Conservation (phyloP, 1,139 yeast species). For the Yamadazyma siamensis region DNA sequence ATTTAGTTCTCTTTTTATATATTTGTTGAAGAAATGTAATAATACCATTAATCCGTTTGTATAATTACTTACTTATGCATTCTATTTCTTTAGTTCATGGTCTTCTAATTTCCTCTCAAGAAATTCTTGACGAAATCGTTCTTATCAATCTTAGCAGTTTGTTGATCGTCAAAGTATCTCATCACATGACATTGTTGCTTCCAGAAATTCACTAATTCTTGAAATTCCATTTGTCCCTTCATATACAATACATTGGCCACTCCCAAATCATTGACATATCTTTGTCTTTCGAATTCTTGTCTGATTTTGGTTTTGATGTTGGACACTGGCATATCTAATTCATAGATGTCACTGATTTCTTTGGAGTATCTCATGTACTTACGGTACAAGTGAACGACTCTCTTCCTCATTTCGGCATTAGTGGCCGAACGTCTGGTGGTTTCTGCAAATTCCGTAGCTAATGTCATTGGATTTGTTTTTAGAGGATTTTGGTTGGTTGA, state of each 20-base stretch:
- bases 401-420: constrained; percentile 56
- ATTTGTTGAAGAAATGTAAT: constrained; percentile 5
- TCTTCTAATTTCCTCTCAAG: constrained; percentile 51
- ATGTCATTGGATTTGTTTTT: constrained; percentile 40
- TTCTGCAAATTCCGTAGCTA: constrained; percentile 82
- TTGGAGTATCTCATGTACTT: constrained; percentile 63
- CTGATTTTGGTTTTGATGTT: constrained; percentile 78
- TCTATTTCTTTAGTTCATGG: constrained; percentile 1
- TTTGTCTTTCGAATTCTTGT: constrained; percentile 84
- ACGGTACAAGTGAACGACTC: constrained; percentile 73
- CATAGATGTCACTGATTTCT: constrained; percentile 67
- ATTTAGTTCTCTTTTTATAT: constrained; percentile 5
- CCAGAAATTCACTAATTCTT: constrained; percentile 87
- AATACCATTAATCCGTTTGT: constrained; percentile 1
- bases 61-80: not conserved
- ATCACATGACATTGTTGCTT: constrained; percentile 84
- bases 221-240: constrained; percentile 90
- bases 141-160: constrained; percentile 45
- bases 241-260: constrained; percentile 67
- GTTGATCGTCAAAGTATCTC: constrained; percentile 74
- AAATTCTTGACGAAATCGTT: constrained; percentile 68
- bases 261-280: constrained; percentile 65
- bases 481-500: constrained; percentile 15
- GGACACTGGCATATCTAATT: constrained; percentile 80
- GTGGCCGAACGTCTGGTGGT: constrained; percentile 69